These are phyloP conservation scores for Allium fistulosum DNA, from an alignment of 106 monocot genomes.

Conservation along the genomic window DNA sequence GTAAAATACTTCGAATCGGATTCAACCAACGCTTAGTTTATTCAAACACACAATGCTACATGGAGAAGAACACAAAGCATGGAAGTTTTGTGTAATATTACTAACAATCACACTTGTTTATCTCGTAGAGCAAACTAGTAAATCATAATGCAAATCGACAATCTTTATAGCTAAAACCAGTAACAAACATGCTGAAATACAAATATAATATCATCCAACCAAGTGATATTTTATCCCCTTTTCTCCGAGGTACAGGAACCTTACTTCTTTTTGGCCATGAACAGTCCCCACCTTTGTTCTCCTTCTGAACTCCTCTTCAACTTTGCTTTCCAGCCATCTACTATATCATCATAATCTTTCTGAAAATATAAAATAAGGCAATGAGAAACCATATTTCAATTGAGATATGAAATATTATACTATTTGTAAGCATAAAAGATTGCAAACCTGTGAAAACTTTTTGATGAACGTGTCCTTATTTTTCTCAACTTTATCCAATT, in stretches of 20 bases:
- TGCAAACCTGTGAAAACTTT: conserved; percentile 74
- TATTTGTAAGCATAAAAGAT: neutral
- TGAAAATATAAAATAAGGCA: conserved; percentile 12
- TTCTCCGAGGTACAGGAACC: neutral
- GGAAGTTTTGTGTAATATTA: too few relatives aligned
- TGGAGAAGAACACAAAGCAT: too few relatives aligned
- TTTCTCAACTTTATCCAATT: conserved; percentile 68
- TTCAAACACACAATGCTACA: too few relatives aligned
- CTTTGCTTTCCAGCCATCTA: conserved; percentile 88
- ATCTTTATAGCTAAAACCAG: too few relatives aligned
- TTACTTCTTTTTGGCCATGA: conserved; percentile 51
- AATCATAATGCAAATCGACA: too few relatives aligned
- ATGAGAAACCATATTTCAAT: neutral
- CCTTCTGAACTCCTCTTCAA: conserved; percentile 71
- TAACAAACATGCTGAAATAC: too few relatives aligned
- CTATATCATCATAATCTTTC: conserved; percentile 91
- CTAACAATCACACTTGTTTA: too few relatives aligned
- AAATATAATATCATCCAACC: too few relatives aligned
- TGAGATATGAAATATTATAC: neutral
- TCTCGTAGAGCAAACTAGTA: too few relatives aligned
- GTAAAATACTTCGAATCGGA: too few relatives aligned
- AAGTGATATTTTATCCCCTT: too few relatives aligned
- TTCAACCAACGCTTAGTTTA: too few relatives aligned
- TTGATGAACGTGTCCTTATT: conserved; percentile 56
- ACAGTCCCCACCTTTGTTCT: conserved; percentile 91